Base-by-base conservation (phyloP, 2,329 filamentous ascomycete genomes). In the Trichoderma citrinoviride region DNA sequence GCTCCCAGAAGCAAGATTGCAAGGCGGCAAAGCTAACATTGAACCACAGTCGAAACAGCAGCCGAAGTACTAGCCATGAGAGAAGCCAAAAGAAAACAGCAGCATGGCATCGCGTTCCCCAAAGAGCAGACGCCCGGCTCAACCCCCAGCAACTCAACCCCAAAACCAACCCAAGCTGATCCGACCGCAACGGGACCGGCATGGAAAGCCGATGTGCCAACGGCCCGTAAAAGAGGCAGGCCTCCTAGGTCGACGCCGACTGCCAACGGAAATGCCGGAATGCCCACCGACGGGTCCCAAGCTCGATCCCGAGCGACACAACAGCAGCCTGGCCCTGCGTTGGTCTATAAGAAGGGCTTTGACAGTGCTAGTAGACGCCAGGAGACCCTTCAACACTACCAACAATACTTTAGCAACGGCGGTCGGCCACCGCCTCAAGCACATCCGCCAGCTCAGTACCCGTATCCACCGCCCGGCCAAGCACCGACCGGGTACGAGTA, bases 21-120 rank as follows among this genome's bases (percentile, higher is more conserved):
- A 70, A 57, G 72, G 65, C 67, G 67, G 46, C 67, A 73, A 67
- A 40, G 67, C 76, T 79, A 74, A 79, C 76, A 72, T 66, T 54
- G 71, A 68, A 50, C 50, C 66, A 47, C 64, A 69, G 67, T 73
- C 76, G 76, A 74, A 66, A 65, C 41, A 67, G 50, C 69, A 69
- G 65, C 68, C 65, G 67, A 73, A 21, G 33, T 66, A 17, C 37
- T 44, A 67, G 46, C 56, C 50, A 62, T 65, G 67, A 53, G 64
- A 53, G 54, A 64, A 58, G 49, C 46, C 63, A 60, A 67, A 8
- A 44, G 58, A 21, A 64, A 29, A 53, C 41, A 25, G 19, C 43
- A 44, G 17, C 47, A 47, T 21, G 33, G 44, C 60, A 29, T 66
- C 52, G 60, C 60, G 25, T 57, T 52, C 43, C 47, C 33, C 25